A percentile compares a stretch with the other conserved stretches of the same genome.
phyloP scores from a whole-genome alignment of 2,329 filamentous ascomycete species.

The Botrytis fabae region DNA sequence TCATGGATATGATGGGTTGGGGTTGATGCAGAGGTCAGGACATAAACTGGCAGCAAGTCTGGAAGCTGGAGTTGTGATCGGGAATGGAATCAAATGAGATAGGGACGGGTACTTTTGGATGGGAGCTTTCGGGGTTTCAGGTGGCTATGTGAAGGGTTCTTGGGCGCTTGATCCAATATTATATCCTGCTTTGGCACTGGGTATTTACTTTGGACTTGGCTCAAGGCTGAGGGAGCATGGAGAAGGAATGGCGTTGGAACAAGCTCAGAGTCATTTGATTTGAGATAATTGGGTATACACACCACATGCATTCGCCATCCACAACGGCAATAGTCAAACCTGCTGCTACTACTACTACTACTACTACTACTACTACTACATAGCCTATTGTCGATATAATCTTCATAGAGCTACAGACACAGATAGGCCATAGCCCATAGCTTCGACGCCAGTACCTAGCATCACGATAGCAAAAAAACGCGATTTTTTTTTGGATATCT shows the following conservation, averaged over 20 bases:
- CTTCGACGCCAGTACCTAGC: constrained; percentile 67
- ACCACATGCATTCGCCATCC: constrained; percentile 39
- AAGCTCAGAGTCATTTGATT: constrained; percentile 24
- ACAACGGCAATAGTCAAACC: constrained; percentile 42
- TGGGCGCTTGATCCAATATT: constrained; percentile 8
- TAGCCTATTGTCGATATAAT: constrained; percentile 69
- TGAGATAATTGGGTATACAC: constrained; percentile 17
- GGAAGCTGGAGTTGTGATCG: background rate
- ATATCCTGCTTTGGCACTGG: constrained; percentile 14
- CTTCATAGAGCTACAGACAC: constrained; percentile 60
- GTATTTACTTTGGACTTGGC: constrained; percentile 10
- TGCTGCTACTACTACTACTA: constrained; percentile 30
- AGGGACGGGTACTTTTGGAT: background rate
- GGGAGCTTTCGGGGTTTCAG: constrained; percentile 2
- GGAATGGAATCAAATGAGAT: constrained; percentile 10
- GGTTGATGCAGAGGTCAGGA: background rate
- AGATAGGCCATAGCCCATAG: constrained; percentile 52
- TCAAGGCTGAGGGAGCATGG: constrained; percentile 14
- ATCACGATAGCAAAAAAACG: constrained; percentile 71
- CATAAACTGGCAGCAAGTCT: background rate
- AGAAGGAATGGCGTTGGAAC: constrained; percentile 22
- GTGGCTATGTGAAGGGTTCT: constrained; percentile 1
- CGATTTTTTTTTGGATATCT: constrained; percentile 44
- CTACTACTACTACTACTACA: constrained; percentile 42
- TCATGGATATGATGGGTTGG: constrained; percentile 4